Evolutionary conservation across 2,329 filamentous ascomycete genomes (phyloP).

Genomic region (Sarocladium strictum): DNA sequence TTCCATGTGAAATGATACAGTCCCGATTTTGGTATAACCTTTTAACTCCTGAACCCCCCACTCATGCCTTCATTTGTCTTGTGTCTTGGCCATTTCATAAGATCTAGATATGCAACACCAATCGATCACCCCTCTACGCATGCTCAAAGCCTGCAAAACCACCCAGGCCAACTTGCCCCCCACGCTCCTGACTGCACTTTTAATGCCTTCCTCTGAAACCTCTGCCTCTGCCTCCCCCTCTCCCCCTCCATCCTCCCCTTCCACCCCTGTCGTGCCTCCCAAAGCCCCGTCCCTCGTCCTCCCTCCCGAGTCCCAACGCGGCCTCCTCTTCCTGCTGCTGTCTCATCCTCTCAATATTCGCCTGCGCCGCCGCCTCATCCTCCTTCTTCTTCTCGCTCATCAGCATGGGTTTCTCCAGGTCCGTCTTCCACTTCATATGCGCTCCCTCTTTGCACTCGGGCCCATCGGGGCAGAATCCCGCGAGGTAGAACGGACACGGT

Average conservation of each 20-base stretch:
- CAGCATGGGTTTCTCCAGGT: slow-evolving; percentile 69
- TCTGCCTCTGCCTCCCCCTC: slow-evolving; percentile 21
- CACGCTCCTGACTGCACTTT: no score
- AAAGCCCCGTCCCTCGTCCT: slow-evolving; percentile 18
- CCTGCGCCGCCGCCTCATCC: slow-evolving; percentile 31
- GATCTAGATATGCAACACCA: neutral
- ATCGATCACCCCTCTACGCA: neutral
- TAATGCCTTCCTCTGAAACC: slow-evolving; percentile 26
- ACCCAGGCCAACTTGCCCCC: no score
- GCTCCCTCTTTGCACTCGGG: slow-evolving; percentile 70
- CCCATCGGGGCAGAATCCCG: slow-evolving; percentile 88
- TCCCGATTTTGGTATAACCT: neutral
- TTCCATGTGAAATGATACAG: no score
- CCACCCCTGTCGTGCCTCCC: slow-evolving; percentile 16
- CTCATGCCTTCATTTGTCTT: neutral
- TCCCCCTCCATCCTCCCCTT: slow-evolving; percentile 32
- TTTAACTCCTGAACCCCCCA: neutral
- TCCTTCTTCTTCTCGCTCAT: slow-evolving; percentile 60
- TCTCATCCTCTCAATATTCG: slow-evolving; percentile 28
- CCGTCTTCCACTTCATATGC: slow-evolving; percentile 75
- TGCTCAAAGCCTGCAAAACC: neutral
- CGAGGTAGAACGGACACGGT: slow-evolving; percentile 79
- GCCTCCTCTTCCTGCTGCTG: slow-evolving; percentile 30
- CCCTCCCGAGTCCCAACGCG: slow-evolving; percentile 24
- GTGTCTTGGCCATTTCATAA: neutral